Evolutionary conservation across 192 early-diverging fungal genomes (phyloP).

Genomic region (Thoreauomyces humboldtii): DNA sequence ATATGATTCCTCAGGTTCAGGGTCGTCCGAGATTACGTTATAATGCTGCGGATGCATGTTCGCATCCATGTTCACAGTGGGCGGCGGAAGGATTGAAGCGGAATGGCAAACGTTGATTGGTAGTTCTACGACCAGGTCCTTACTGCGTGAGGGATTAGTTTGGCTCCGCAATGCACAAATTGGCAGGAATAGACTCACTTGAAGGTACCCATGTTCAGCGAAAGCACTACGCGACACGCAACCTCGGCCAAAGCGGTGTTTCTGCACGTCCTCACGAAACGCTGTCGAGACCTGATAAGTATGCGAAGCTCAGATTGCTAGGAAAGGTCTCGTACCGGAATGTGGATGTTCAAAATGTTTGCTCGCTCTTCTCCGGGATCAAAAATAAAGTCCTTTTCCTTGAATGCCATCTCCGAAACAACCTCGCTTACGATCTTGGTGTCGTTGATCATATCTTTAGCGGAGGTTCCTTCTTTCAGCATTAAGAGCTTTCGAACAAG

Average conservation of each 20-base stretch:
- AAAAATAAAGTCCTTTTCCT: conserved; percentile 55
- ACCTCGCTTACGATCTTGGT: conserved; percentile 44
- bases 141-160: conserved; percentile 27
- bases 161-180: not conserved
- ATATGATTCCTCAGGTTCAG: not conserved
- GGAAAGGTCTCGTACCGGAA: conserved; percentile 39
- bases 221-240: conserved; percentile 33
- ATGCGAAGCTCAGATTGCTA: not conserved
- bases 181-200: conserved; percentile 6
- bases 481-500: conserved; percentile 47
- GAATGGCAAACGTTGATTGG: conserved; percentile 58
- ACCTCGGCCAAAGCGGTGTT: conserved; percentile 58
- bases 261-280: conserved; percentile 48
- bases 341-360: conserved; percentile 49
- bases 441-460: conserved; percentile 37
- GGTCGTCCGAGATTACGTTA: conserved; percentile 25
- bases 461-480: conserved; percentile 39
- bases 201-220: conserved; percentile 27
- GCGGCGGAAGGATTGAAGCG: conserved; percentile 40
- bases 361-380: conserved; percentile 57
- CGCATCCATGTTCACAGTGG: conserved; percentile 13
- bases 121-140: conserved; percentile 51
- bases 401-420: conserved; percentile 49
- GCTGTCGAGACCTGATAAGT: conserved; percentile 10
- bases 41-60: conserved; percentile 29